These are phyloP conservation scores for Monosporozyma yasuniensis DNA, from an alignment of 805 yeast genomes.

Conservation along the genomic window DNA sequence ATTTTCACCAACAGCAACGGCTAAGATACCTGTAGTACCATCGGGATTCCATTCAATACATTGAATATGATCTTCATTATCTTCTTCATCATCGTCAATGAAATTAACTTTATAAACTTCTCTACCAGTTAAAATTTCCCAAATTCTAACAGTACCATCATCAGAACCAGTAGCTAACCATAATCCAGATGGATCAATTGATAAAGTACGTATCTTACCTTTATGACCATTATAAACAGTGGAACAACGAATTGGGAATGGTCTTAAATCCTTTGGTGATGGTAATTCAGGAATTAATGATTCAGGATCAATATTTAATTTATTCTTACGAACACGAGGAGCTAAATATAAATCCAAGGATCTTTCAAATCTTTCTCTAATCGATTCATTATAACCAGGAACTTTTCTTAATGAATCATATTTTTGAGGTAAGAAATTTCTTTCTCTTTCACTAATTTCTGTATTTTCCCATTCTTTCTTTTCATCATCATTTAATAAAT, in stretches of 20 bases:
- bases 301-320: constrained; percentile 91
- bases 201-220: constrained; percentile 71
- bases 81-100: constrained; percentile 40
- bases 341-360: constrained; percentile 90
- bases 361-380: constrained; percentile 90
- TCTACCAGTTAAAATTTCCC: constrained; percentile 95
- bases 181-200: constrained; percentile 81
- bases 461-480: constrained; percentile 55
- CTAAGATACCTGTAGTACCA: constrained; percentile 61
- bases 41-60: constrained; percentile 87
- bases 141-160: constrained; percentile 90
- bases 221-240: constrained; percentile 77
- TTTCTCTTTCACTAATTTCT: constrained; percentile 71
- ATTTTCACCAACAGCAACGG: constrained; percentile 75
- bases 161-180: constrained; percentile 98
- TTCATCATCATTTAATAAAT: constrained; percentile 73
- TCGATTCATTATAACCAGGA: constrained; percentile 80
- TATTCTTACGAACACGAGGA: constrained; percentile 87
- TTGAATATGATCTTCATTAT: constrained; percentile 72
- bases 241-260: constrained; percentile 89
- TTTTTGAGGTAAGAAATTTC: constrained; percentile 74
- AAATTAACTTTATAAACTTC: constrained; percentile 65
- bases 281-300: constrained; percentile 93
- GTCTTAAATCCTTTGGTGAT: constrained; percentile 90
- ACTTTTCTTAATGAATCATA: constrained; percentile 77